These are phyloP conservation scores for Tricholoma furcatifolium DNA, from an alignment of 768 basidiomycete species.

Conservation along the genomic window DNA sequence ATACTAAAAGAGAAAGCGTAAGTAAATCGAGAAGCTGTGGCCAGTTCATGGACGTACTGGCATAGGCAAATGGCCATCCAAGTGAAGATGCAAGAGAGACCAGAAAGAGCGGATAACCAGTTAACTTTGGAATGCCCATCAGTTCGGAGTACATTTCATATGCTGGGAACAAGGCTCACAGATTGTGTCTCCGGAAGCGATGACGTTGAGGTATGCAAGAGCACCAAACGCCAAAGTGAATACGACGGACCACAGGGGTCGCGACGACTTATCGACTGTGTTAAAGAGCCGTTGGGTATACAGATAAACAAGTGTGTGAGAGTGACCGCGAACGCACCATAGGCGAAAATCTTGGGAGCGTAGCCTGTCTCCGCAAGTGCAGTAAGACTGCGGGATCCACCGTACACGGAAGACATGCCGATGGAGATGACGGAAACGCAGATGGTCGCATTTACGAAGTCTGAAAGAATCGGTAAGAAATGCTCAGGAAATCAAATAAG, in stretches of 20 bases:
- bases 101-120: constrained; percentile 47
- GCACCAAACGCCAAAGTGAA: constrained; percentile 35
- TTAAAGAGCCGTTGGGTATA: neutral
- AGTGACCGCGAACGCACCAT: constrained; percentile 20
- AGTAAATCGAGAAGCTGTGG: neutral
- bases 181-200: constrained; percentile 33
- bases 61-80: constrained; percentile 46
- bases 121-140: constrained; percentile 25
- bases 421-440: constrained; percentile 47
- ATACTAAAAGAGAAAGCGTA: constrained; percentile 24
- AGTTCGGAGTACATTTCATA: neutral
- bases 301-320: neutral
- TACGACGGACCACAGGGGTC: constrained; percentile 41
- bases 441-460: constrained; percentile 43
- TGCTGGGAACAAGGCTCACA: constrained; percentile 28
- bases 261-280: constrained; percentile 43
- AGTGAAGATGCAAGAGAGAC: constrained; percentile 44
- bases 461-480: neutral
- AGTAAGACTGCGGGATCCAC: constrained; percentile 42
- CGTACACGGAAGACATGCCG: constrained; percentile 45
- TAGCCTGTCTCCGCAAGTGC: constrained; percentile 48
- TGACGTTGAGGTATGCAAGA: constrained; percentile 41
- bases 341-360: constrained; percentile 41
- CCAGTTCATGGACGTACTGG: constrained; percentile 30
- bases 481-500: neutral